A percentile compares a stretch with the other conserved stretches of the same genome.
Evolutionary conservation across 345 rosid genomes (phyloP).

Genomic region (Angophora floribunda): DNA sequence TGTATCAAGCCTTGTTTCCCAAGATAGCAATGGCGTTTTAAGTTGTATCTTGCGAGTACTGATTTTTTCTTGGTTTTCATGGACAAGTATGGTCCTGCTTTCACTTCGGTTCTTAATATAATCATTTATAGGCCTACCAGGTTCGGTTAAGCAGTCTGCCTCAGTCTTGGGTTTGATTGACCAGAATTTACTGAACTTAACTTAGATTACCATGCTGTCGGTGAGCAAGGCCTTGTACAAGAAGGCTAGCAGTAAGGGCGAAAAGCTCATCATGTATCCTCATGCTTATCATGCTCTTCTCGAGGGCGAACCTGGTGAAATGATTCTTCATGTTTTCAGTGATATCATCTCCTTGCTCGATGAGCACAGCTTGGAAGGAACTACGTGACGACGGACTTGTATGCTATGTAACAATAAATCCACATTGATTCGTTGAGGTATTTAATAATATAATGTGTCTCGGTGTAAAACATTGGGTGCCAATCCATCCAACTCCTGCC

Average conservation of each 20-base stretch:
- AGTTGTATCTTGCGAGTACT: background rate
- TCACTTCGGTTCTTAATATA: background rate
- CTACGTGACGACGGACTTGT: background rate
- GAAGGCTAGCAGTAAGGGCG: slow-evolving; percentile 75
- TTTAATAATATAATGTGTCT: background rate
- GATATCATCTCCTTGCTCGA: slow-evolving; percentile 85
- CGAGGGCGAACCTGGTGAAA: slow-evolving; percentile 89
- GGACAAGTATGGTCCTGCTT: background rate
- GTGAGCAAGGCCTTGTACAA: slow-evolving; percentile 76
- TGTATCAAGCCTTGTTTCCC: background rate
- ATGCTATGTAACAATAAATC: background rate
- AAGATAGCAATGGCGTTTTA: background rate
- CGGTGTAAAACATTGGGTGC: background rate
- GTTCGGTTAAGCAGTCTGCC: background rate
- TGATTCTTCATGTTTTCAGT: slow-evolving; percentile 43
- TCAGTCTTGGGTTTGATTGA: background rate
- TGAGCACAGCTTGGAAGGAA: slow-evolving; percentile 16
- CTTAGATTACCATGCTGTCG: slow-evolving; percentile 1
- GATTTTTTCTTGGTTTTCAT: background rate
- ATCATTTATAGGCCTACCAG: background rate
- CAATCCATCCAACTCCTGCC: background rate
- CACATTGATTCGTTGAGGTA: background rate
- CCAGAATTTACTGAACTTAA: background rate
- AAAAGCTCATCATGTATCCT: slow-evolving; percentile 51
- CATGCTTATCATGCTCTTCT: slow-evolving; percentile 70